Evolutionary conservation across 2,329 filamentous ascomycete genomes (phyloP), one percentile per base, ranked within the genome.

Genomic region (Zasmidium angulare): DNA sequence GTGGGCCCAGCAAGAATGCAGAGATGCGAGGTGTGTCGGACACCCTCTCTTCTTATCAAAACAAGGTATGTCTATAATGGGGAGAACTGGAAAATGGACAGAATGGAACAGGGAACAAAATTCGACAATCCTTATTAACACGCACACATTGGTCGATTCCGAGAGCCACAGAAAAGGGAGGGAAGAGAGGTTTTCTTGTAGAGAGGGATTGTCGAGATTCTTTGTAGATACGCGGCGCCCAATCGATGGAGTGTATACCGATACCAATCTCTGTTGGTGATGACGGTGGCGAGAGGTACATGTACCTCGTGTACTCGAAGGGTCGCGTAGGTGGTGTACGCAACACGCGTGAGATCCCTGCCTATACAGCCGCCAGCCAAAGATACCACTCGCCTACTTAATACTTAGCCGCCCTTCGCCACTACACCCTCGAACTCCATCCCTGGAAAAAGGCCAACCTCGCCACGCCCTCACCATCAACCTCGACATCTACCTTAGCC

Each of bases 1-100:
- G 24, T 26, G 43, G 53, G 24, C 43, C 43, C 47, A 46, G 36
- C 36, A 31, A 55, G 22, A 48, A 17, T 31, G 53, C 51, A 47
- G 23, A 46, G 53, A 40, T 20, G 40, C 1, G 46, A 31, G 49
- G 11, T 31, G 3, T 51, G 24, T 6, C 19, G 20, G 1, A 19
- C 22, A n/a, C n/a, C n/a, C n/a, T n/a, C 43, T 31, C 22, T 55
- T 12, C 20, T 59, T 43, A 55, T 26, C 31, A 22, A 46, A 46
- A 46, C 12, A 43, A 17, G n/a, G 46, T 56, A 57, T 60, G 50
- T 60, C 22, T 60, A 50, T 56, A 60, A 50, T 54, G 53, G 50
- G 51, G 46, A 36, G 7, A n/a, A n/a, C n/a, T n/a, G n/a, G n/a
- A 36, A 36, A 36, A 14, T 7, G 29, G 29, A 36, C 29, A 36